A percentile compares a stretch with the other conserved stretches of the same genome.
Conservation (phyloP, 176 grass and related monocot species). For the Bolboschoenus planiculmis region DNA sequence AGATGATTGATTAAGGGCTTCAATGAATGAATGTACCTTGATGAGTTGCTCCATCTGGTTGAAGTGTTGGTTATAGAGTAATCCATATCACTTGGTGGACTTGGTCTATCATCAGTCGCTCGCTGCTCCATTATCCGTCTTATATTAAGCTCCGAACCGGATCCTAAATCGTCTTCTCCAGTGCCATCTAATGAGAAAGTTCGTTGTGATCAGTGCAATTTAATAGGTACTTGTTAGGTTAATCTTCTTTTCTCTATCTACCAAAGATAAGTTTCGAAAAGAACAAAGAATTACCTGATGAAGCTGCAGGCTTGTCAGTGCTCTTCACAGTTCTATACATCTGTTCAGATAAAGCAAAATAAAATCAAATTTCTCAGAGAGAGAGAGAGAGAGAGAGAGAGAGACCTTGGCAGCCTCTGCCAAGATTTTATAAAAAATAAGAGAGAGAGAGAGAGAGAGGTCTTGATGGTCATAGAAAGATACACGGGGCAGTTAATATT, state of each 20-base stretch:
- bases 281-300: slow-evolving; percentile 58
- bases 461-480: not conserved
- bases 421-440: not conserved
- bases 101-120: slow-evolving; percentile 29
- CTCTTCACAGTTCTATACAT: slow-evolving; percentile 97
- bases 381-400: slow-evolving; percentile 31
- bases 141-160: slow-evolving; percentile 29
- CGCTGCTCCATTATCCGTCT: slow-evolving; percentile 48
- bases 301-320: slow-evolving; percentile 82
- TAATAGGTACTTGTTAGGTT: not conserved
- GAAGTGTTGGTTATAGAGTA: slow-evolving; percentile 46
- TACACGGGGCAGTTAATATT: slow-evolving; percentile 25
- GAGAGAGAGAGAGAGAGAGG: slow-evolving; percentile 32
- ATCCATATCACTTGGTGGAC: slow-evolving; percentile 40
- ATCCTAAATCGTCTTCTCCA: slow-evolving; percentile 68
- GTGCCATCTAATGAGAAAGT: slow-evolving; percentile 41
- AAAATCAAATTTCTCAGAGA: slow-evolving; percentile 33
- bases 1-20: not conserved
- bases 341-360: slow-evolving; percentile 35
- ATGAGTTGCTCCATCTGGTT: slow-evolving; percentile 87
- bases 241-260: not conserved
- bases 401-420: not conserved
- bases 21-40: slow-evolving; percentile 40
- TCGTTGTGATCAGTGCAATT: not conserved
- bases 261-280: not conserved